These are phyloP conservation scores for Coemansia sp. DNA, from an alignment of 192 early-diverging fungal species.

Conservation along the genomic window DNA sequence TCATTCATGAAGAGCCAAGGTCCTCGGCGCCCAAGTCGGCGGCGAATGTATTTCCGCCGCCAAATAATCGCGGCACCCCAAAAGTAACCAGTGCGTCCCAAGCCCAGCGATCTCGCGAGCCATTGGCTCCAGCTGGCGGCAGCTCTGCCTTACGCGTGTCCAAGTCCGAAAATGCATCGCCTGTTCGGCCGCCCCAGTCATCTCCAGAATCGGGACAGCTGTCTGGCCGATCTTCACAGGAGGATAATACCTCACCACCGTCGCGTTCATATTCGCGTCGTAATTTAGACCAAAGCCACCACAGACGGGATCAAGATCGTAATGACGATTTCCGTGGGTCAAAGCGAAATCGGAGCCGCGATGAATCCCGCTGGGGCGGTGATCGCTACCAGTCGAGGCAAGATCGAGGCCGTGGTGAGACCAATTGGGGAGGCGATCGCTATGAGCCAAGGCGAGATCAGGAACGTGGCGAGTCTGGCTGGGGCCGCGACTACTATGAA, in stretches of 20 bases:
- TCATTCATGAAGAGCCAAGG: neutral
- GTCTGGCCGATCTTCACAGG: neutral
- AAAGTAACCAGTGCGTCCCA: neutral
- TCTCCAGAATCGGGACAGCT: neutral
- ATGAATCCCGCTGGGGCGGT: neutral
- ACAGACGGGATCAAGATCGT: no score
- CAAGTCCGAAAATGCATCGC: neutral
- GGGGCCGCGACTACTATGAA: no score
- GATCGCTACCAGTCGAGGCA: neutral
- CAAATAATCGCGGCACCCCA: neutral
- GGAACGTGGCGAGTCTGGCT: neutral
- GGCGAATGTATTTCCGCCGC: neutral
- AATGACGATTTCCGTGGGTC: no score
- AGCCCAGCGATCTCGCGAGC: neutral
- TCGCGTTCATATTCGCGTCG: no score
- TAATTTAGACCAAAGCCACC: no score
- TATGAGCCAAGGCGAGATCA: neutral
- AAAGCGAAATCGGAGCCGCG: neutral
- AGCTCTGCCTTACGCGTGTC: neutral
- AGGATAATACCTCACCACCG: no score
- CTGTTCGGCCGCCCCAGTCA: neutral
- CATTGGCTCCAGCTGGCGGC: no score
- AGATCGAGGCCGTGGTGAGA: no score
- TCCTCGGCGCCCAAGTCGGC: neutral
- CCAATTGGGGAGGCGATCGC: neutral